A percentile compares a stretch with the other conserved stretches of the same genome.
Conservation (phyloP, 306 rosid species). For the barrel medic (Medicago truncatula) region MtrunA17r5.0-ANR NC_053042.1:520501-521000, state of each 20-base stretch:
- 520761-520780: neutral
- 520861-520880: no score
- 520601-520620: constrained; percentile 32
- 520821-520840: neutral
- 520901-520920: no score
- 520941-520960: no score
- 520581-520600: constrained; percentile 32
- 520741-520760: neutral
- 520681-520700: constrained; percentile 2
- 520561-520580: constrained; percentile 23
- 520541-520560: constrained; percentile 40
- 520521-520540: constrained; percentile 1
- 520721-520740: constrained; percentile 3
- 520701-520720: neutral
- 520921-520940: no score
- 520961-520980: no score
- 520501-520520: constrained; percentile 7
- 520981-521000: no score
- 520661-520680: constrained; percentile 6
- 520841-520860: no score
- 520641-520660: constrained; percentile 36
- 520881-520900: no score
- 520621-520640: constrained; percentile 39
- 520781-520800: constrained; percentile 1
- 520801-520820: neutral